Base-by-base conservation (phyloP, 1,139 yeast species). In the Candida tetrigidarum region DNA sequence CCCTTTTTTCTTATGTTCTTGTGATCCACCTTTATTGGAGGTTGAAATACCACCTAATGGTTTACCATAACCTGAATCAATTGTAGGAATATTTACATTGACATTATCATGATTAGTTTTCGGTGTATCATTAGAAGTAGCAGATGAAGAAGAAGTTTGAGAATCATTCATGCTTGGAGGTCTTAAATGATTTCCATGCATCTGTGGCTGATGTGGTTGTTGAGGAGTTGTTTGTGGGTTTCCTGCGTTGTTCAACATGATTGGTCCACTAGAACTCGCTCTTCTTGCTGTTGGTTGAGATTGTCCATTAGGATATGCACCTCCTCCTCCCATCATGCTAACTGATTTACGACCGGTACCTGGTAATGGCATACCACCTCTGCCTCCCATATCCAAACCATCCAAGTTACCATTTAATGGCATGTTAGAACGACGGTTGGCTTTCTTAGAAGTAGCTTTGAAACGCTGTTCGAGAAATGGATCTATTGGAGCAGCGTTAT, bases 321-420 rank as follows among this genome's bases (percentile, higher is more conserved):
- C 25, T 22, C 18, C 19, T 33, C 40, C 48, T 18, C 45, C 43
- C 20, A 45, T 32, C 35, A 48, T 49, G 38, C 46, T 42, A 15
- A 50, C 38, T 10, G 58, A 49, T 56, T 63, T 52, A 60, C 58
- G 50, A 14, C 41, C 35, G 18, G 48, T 56, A 2, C 57, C 58
- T 0, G 72, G 67, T 59, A 60, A 60, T 41, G 78, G 79, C 79
- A 74, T 74, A 10, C 79, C 79, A n/a, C 77, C 79, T 53, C 80
- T 64, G 9, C 78, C 79, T 11, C 79, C 79, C 66, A 72, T 64
- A 55, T 74, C 79, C 26, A 73, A 52, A 3, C 74, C 73, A 27
- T 66, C 66, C 22, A 66, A 52, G 43, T 62, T 66, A 9, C 67
- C 70, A 38, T 58, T 61, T 61, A 66, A 54, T 15, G 76, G 72